Evolutionary conservation across 768 basidiomycete species (phyloP).

Genomic region (Boletus sp.): DNA sequence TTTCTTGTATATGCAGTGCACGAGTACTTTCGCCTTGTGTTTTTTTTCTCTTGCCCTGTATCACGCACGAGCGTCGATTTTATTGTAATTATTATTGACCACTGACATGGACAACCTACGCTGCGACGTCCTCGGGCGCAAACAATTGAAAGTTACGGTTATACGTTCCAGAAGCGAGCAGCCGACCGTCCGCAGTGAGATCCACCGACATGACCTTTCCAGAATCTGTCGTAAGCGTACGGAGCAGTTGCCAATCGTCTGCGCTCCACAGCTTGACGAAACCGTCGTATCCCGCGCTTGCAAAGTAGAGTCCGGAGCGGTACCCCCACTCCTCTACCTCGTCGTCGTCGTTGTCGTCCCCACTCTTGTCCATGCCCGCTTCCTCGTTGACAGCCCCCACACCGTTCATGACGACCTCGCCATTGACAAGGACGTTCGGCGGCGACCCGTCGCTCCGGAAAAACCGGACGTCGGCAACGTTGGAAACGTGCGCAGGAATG

Average conservation of each 20-base stretch:
- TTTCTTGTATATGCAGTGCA: slow-evolving; percentile 16
- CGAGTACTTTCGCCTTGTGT: neutral
- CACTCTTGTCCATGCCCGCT: slow-evolving; percentile 23
- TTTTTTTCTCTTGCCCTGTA: slow-evolving; percentile 31
- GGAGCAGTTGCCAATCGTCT: slow-evolving; percentile 94
- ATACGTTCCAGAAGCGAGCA: slow-evolving; percentile 87
- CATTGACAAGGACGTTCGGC: slow-evolving; percentile 40
- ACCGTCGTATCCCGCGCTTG: slow-evolving; percentile 92
- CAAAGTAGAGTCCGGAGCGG: slow-evolving; percentile 87
- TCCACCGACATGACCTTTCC: slow-evolving; percentile 99
- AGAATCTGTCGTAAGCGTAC: slow-evolving; percentile 85
- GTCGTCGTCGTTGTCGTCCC: slow-evolving; percentile 27
- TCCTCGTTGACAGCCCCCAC: slow-evolving; percentile 34
- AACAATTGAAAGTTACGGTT: slow-evolving; percentile 95
- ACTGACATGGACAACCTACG: slow-evolving; percentile 24
- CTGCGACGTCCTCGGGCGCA: slow-evolving; percentile 62
- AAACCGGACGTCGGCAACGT: slow-evolving; percentile 93
- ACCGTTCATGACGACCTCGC: slow-evolving; percentile 51
- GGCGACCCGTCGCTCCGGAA: slow-evolving; percentile 64
- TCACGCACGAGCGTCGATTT: slow-evolving; percentile 24
- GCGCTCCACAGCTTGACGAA: slow-evolving; percentile 96
- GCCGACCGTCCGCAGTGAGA: slow-evolving; percentile 74
- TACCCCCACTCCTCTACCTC: slow-evolving; percentile 67
- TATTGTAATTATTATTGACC: slow-evolving; percentile 21
- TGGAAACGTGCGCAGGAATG: slow-evolving; percentile 93